Conservation (phyloP, 352 stramenopile species). For the Phytophthora melonis region DNA sequence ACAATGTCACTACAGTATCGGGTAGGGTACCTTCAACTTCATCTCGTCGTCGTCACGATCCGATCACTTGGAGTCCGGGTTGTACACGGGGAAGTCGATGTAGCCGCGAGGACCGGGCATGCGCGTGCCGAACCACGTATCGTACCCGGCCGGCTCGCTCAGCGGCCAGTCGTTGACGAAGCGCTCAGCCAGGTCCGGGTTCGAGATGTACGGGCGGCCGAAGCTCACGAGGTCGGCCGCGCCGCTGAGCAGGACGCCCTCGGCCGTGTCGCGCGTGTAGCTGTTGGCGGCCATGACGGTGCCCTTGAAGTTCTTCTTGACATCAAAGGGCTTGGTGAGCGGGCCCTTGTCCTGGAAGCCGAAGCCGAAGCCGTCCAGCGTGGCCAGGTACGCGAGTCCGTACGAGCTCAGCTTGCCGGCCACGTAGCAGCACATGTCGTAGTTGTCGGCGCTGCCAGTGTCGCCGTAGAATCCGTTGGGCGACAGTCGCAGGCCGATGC, state of each 20-base stretch:
- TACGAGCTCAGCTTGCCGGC: constrained; percentile 41
- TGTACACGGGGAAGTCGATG: constrained; percentile 10
- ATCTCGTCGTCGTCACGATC: not conserved
- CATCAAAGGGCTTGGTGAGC: constrained; percentile 41
- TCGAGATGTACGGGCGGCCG: constrained; percentile 44
- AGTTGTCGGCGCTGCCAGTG: constrained; percentile 49
- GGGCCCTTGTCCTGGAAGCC: constrained; percentile 46
- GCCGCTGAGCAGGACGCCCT: constrained; percentile 35
- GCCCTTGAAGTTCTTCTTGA: constrained; percentile 46
- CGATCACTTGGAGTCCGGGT: not conserved
- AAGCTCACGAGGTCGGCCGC: constrained; percentile 38
- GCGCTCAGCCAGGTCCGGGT: constrained; percentile 36
- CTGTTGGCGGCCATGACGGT: constrained; percentile 42
- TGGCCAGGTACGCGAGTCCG: constrained; percentile 53
- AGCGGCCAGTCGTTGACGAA: constrained; percentile 43
- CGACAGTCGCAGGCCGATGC: constrained; percentile 43
- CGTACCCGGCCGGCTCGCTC: too few relatives aligned
- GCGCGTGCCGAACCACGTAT: too few relatives aligned
- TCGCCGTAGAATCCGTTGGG: constrained; percentile 40
- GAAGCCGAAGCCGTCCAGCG: constrained; percentile 50
- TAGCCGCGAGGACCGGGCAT: too few relatives aligned
- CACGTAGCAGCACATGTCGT: constrained; percentile 52
- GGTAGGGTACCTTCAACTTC: not conserved
- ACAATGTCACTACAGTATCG: too few relatives aligned
- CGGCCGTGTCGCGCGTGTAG: constrained; percentile 47